Evolutionary conservation across 805 yeast genomes (phyloP).

Genomic region (Saccharomyces kudriavzevii): DNA sequence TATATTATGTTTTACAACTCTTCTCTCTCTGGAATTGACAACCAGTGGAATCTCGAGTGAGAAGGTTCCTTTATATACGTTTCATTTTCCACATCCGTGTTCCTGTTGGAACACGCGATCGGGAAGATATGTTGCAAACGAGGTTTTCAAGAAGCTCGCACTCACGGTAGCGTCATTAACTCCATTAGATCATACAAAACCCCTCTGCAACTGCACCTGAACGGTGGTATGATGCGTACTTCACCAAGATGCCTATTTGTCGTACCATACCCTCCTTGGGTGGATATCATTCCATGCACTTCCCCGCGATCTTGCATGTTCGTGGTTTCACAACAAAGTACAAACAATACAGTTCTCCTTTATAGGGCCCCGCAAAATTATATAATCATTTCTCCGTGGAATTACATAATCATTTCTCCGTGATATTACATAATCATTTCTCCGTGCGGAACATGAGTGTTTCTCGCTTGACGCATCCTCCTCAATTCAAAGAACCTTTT

Average conservation of each 20-base stretch:
- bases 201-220: not conserved
- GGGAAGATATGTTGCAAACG: too few relatives aligned
- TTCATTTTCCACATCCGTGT: too few relatives aligned
- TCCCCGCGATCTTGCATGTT: not conserved
- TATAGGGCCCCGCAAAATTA: not conserved
- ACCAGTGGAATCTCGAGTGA: too few relatives aligned
- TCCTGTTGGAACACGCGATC: too few relatives aligned
- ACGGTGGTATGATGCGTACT: not conserved
- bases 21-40: too few relatives aligned
- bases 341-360: not conserved
- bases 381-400: not conserved
- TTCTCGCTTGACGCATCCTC: not conserved
- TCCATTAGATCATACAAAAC: too few relatives aligned
- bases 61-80: too few relatives aligned
- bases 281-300: not conserved
- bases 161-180: too few relatives aligned
- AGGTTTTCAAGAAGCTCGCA: too few relatives aligned
- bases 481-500: not conserved
- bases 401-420: not conserved
- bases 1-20: too few relatives aligned
- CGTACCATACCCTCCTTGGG: not conserved
- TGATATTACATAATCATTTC: not conserved
- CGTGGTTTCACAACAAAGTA: not conserved
- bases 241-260: not conserved
- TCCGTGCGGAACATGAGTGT: not conserved